Base-by-base conservation (phyloP, 148 eudicot species). In the Vaccinium darrowii region DNA sequence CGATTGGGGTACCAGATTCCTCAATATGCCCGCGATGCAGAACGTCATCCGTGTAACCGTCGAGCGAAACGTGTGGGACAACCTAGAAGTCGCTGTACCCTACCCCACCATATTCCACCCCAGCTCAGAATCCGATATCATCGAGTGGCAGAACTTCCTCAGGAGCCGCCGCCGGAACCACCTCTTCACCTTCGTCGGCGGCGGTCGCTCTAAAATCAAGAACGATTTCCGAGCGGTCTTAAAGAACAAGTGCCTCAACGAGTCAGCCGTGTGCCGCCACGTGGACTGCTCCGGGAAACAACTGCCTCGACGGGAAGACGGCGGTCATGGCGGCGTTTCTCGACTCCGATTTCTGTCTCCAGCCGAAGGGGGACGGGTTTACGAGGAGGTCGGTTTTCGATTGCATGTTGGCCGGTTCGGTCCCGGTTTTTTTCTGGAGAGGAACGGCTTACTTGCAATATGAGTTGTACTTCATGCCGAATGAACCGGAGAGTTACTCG, bases 31-130 rank as follows among this genome's bases (percentile, higher is more conserved):
- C 13, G 84, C 16, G 47, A 93, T 93, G 96, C 80, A 87, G 18
- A 91, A 90, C 86, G 84, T 92, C 67, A 91, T 93, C 30, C 91
- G 96, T 21, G 69, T 93, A 8, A 27, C 91, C 14, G 90, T 93
- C 23, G 96, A 93, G 84, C 88, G 90, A 7, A 85, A 89, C 87
- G 88, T 89, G 7, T 91, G 93, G 94, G 94, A 92, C 85, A 84
- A 90, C 79, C 88, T 91, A 81, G 96, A 93, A 58, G 81, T 93
- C 82, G 92, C 91, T 63, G 93, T 92, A 0, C 96, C 96, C 13
- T 95, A 95, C 79, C 98, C 98, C 14, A 93, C 96, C 21, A 94
- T 93, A 60, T 95, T 95, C 88, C 98, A 95, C 90, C 98, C 98
- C 9, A 58, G 82, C 3, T 60, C 88, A 0, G 86, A 63, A 50